Percentiles rank a stretch among this genome's conserved stretches.
These are phyloP conservation scores for Pleurotus tuber-regium DNA, from an alignment of 768 basidiomycete genomes.

Conservation along the genomic window DNA sequence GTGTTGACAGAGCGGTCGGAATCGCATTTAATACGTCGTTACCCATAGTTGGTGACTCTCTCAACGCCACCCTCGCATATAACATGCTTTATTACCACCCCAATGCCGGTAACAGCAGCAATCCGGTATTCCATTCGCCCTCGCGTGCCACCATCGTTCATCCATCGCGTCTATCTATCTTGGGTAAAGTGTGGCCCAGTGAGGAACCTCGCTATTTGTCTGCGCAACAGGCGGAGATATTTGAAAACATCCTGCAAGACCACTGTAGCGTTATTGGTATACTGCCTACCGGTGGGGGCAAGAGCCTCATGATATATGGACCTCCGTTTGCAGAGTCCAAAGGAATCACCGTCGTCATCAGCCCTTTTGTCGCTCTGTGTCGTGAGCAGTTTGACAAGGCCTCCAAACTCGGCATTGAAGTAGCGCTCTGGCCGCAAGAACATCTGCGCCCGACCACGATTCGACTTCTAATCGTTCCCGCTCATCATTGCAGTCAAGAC, in stretches of 20 bases:
- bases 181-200: neutral
- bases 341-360: slow-evolving; percentile 3
- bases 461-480: slow-evolving; percentile 8
- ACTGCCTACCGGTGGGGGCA: slow-evolving; percentile 11
- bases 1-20: neutral
- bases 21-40: neutral
- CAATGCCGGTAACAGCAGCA: too few species aligned
- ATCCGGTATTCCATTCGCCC: too few species aligned
- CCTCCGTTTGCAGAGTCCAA: neutral
- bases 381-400: neutral
- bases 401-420: neutral
- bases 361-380: neutral
- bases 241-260: neutral
- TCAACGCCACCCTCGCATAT: too few species aligned
- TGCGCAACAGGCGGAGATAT: slow-evolving; percentile 1
- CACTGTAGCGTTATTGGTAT: neutral
- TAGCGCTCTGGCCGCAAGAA: slow-evolving; percentile 1
- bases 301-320: slow-evolving; percentile 10
- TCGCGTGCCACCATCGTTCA: neutral
- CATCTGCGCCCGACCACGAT: neutral
- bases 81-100: too few species aligned
- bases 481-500: neutral
- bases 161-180: neutral
- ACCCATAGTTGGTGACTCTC: neutral
- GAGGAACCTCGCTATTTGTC: neutral